phyloP scores from a whole-genome alignment of 257 asterid species.

The Petunia axillaris region DNA sequence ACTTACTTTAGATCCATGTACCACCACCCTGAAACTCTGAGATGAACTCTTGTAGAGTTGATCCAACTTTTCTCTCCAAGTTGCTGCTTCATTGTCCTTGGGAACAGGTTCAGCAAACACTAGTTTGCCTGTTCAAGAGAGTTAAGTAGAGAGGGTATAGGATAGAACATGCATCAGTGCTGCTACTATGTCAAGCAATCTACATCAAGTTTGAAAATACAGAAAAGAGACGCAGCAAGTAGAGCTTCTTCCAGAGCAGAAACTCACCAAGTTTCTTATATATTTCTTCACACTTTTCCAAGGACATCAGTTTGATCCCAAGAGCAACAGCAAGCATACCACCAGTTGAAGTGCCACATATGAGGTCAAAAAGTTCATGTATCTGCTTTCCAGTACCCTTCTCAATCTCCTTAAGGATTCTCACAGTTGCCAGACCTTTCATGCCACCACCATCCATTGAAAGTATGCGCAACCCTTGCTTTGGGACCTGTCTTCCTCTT shows the following conservation, averaged over 20 bases:
- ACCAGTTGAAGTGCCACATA: slow-evolving; percentile 99
- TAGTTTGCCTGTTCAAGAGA: slow-evolving; percentile 70
- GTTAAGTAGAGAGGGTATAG: slow-evolving; percentile 26
- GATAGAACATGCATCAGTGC: slow-evolving; percentile 25
- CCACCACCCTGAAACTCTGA: slow-evolving; percentile 94
- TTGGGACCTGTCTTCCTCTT: slow-evolving; percentile 80
- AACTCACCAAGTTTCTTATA: slow-evolving; percentile 92
- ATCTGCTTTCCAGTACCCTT: slow-evolving; percentile 94
- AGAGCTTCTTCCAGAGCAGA: slow-evolving; percentile 31
- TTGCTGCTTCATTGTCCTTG: slow-evolving; percentile 98
- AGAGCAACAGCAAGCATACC: slow-evolving; percentile 99
- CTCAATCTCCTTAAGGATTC: slow-evolving; percentile 89
- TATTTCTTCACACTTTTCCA: slow-evolving; percentile 95
- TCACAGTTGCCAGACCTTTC: slow-evolving; percentile 99
- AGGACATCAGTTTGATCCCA: slow-evolving; percentile 87
- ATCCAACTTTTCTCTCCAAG: slow-evolving; percentile 98
- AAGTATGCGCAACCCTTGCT: slow-evolving; percentile 90
- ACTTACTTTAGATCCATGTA: slow-evolving; percentile 94
- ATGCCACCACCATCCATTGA: slow-evolving; percentile 99
- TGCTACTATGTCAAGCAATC: slow-evolving; percentile 8
- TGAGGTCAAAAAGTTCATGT: slow-evolving; percentile 96
- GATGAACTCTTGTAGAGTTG: slow-evolving; percentile 99
- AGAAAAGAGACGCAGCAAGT: slow-evolving; percentile 22
- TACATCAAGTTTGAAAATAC: slow-evolving; percentile 21
- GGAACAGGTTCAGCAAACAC: slow-evolving; percentile 98